These are phyloP conservation scores for Buxus sempervirens DNA, from an alignment of 164 flowering plant species.

Conservation along the genomic window DNA sequence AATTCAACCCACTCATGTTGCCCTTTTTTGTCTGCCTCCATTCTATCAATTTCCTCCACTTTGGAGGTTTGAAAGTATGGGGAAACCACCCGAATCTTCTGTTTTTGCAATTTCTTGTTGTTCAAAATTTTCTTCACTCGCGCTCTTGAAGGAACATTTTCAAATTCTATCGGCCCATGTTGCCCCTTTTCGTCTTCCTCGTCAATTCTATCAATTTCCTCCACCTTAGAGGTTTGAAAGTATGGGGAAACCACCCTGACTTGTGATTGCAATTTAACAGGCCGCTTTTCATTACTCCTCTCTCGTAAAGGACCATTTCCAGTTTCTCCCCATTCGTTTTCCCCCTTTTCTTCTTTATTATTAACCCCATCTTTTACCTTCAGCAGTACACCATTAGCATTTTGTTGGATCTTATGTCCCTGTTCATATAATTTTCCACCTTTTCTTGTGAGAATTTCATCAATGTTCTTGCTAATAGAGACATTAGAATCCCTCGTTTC, in stretches of 20 bases:
- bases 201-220: too few species aligned
- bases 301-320: background rate
- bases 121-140: too few species aligned
- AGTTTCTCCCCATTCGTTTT: background rate
- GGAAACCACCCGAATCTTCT: background rate
- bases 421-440: background rate
- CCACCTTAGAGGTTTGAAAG: too few species aligned
- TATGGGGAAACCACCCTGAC: constrained; percentile 5
- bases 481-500: background rate
- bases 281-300: background rate
- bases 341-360: background rate
- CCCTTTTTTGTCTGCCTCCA: too few species aligned
- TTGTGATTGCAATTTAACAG: background rate
- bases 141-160: too few species aligned
- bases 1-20: too few species aligned
- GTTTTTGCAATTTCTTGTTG: too few species aligned
- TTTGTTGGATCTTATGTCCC: background rate
- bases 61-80: constrained; percentile 8
- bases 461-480: background rate
- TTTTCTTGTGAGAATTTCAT: background rate
- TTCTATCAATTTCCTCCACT: too few species aligned
- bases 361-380: background rate
- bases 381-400: too few species aligned
- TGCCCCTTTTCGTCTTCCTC: too few species aligned
- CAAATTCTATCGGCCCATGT: too few species aligned